These are phyloP conservation scores for Cucumis hystrix DNA, from an alignment of 306 rosid species.

Conservation along the genomic window DNA sequence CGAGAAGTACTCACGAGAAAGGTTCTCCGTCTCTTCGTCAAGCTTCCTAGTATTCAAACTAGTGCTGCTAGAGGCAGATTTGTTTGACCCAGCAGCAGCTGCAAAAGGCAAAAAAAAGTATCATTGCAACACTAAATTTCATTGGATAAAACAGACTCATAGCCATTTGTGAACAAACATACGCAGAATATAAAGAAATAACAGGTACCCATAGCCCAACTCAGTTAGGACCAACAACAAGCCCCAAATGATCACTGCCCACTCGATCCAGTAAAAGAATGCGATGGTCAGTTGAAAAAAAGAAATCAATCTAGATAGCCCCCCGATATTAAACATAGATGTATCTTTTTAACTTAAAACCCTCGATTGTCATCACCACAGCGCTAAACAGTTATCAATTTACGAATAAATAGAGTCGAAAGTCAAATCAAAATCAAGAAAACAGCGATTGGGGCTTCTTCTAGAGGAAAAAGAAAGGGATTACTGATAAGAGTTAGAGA, in stretches of 20 bases:
- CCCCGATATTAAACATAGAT: neutral
- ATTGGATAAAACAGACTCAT: neutral
- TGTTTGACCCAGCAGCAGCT: slow-evolving; percentile 72
- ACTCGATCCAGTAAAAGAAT: neutral
- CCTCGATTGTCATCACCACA: neutral
- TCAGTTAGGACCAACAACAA: neutral
- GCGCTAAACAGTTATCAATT: neutral
- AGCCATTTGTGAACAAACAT: neutral
- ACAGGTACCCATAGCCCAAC: neutral
- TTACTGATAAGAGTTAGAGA: neutral
- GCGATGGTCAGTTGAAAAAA: neutral
- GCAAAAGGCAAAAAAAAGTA: slow-evolving; percentile 6
- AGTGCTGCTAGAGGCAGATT: slow-evolving; percentile 78
- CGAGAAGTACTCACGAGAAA: slow-evolving; percentile 45
- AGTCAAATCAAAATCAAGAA: neutral
- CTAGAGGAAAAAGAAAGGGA: neutral
- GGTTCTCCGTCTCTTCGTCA: slow-evolving; percentile 79
- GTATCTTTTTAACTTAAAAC: neutral
- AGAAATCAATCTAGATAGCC: neutral
- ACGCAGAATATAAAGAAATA: neutral
- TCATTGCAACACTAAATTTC: neutral
- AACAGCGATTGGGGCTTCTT: neutral
- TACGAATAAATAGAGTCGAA: neutral
- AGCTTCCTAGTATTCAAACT: slow-evolving; percentile 76
- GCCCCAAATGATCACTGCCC: neutral